Base-by-base conservation (phyloP, 2,329 filamentous ascomycete species). In the Zarea fungicola region DNA sequence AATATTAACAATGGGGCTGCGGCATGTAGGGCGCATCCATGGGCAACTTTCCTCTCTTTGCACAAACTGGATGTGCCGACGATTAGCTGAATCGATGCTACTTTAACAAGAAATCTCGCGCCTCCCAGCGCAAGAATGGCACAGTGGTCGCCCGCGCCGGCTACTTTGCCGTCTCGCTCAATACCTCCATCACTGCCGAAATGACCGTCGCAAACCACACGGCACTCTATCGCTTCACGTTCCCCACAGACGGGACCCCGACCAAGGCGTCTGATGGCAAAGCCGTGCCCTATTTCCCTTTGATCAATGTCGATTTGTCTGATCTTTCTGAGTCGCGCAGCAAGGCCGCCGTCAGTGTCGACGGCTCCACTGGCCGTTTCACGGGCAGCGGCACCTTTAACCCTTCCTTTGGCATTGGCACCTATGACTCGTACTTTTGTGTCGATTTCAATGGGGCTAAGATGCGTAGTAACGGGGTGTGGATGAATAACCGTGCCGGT, bases 171-270 rank as follows among this genome's bases (percentile, higher is more conserved):
- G 63, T 85, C 7, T 71, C 71, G 28, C 67, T 85, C 36, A 68
- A 74, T 44, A 82, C 76, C 42, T 73, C 73, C 2, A 74, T 85
- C 41, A 65, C 65, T n/a, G 76, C 77, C 2, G 81, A 85, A 61
- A 84, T 85, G 74, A 82, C 81, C 0, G 71, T 75, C 1, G 74
- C 80, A 0, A 74, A 80, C 55, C 80, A 77, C 55, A 75, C 80
- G 5, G 77, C 79, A 3, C 66, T 85, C 4, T 85, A 83, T 56
- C 71, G 76, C 16, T 85, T 85, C 61, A 73, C 72, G 1, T 84
- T 84, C 52, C 69, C 71, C 2, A 65, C 65, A 3, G 58, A 58
- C 9, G 59, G 59, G 7, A 49, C 47, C 8, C 54, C 55, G 2
- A 54, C 54, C 8, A 56, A 58, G 32, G 16, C 23, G 2, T 42